These are phyloP conservation scores for Paramecium sexaurelia DNA, from an alignment of 73 alveolate genomes.

Conservation along the genomic window DNA sequence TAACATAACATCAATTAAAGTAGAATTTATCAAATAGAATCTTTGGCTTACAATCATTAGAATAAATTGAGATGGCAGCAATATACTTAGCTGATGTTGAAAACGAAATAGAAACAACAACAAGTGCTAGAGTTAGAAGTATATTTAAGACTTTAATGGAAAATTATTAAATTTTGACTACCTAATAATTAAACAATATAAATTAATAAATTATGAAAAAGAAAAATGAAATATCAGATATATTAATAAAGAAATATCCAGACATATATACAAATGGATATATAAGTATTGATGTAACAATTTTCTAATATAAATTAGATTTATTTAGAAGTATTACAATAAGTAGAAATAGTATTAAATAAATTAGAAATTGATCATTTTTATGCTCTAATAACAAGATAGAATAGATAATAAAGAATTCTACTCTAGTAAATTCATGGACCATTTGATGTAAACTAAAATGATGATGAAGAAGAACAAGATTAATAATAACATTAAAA, in stretches of 20 bases:
- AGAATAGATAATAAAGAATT: neutral
- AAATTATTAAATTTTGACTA: neutral
- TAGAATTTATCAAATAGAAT: neutral
- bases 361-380: conserved; percentile 26
- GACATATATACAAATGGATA: neutral
- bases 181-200: neutral
- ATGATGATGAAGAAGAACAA: neutral
- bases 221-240: conserved; percentile 23
- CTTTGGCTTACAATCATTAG: neutral
- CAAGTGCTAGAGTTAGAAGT: conserved; percentile 33
- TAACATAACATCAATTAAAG: neutral
- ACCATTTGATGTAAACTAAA: neutral
- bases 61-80: neutral
- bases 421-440: neutral
- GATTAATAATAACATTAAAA: neutral
- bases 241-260: conserved; percentile 1
- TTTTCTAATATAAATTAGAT: neutral
- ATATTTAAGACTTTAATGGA: conserved; percentile 19
- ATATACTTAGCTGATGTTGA: conserved; percentile 35
- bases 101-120: neutral
- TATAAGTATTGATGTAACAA: conserved; percentile 7
- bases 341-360: neutral
- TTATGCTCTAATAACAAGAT: neutral
- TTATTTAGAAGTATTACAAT: neutral
- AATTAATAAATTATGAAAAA: neutral